Base-by-base conservation (phyloP, 2,329 filamentous ascomycete species). In the Verticillium tricorpus region DNA sequence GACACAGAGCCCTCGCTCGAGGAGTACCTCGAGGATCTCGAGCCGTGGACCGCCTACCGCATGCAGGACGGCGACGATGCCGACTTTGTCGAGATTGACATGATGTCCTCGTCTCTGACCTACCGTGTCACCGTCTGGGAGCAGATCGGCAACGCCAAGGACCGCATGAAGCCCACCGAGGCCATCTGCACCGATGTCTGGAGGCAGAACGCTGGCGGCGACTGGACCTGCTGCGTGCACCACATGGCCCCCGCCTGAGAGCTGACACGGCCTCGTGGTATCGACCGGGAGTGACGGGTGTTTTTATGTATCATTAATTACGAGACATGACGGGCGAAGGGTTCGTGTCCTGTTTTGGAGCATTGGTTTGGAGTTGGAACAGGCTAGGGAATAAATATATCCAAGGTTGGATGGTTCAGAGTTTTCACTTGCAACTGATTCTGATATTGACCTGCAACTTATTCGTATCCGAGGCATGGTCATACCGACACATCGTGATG, bases 81-180 rank as follows among this genome's bases (percentile, higher is more conserved):
- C 60, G 72, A 75, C 69, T 75, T 75, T 56, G 73, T 75, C 60
- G 73, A 75, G 70, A 71, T 75, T n/a, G 73, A 75, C 64, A 66
- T 75, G 69, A 75, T 75, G 73, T 70, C 68, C 63, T 68, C 70
- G 7, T 68, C 69, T 2, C 64, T 75, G 32, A 68, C 67, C 7
- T 75, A 75, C 63, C 65, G 67, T 25, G 71, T 75, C 35, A 75
- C 73, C 19, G 67, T 70, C 1, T 75, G 72, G 72, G 69, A 68
- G 61, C 67, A 74, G 56, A 59, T 61, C 34, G 65, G 65, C 0
- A 62, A 68, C 56, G 60, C 62, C 52, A 61, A 59, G 5, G 67
- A 67, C n/a, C 63, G 74, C 67, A 72, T 75, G 66, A 61, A 67
- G 6, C 71, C 71, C 5, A 74, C 72, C 5, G 72, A 75, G 64